Evolutionary conservation across 2,329 filamentous ascomycete genomes (phyloP).

Genomic region (Penicillium sp.): DNA sequence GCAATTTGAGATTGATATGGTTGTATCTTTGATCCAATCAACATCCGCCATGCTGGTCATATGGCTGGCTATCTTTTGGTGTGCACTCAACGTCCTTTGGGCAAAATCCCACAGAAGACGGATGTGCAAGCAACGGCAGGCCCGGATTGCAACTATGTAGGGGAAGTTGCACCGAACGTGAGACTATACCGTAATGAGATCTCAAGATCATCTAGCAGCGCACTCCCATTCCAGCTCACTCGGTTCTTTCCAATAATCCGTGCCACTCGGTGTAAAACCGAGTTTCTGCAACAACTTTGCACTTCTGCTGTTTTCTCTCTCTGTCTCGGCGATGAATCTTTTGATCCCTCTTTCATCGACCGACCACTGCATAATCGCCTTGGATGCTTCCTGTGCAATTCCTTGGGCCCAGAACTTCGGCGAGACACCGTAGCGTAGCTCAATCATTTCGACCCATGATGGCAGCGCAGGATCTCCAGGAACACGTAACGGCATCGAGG

Average conservation of each 20-base stretch:
- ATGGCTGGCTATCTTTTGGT: background rate
- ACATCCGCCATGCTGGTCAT: background rate
- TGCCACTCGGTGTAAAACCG: conserved; percentile 16
- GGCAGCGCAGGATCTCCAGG: conserved; percentile 9
- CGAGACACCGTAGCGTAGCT: conserved; percentile 21
- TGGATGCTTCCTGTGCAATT: conserved; percentile 17
- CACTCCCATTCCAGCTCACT: conserved; percentile 16
- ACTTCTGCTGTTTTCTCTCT: conserved; percentile 19
- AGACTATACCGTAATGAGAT: background rate
- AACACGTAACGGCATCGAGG: conserved; percentile 12
- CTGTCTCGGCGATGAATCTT: conserved; percentile 22
- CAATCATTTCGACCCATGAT: conserved; percentile 22
- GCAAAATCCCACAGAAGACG: background rate
- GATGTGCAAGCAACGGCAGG: background rate
- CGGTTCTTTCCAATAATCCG: conserved; percentile 20
- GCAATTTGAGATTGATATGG: background rate
- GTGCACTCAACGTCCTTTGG: background rate
- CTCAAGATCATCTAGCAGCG: background rate
- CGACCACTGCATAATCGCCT: conserved; percentile 20
- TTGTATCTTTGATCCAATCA: background rate
- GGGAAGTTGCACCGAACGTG: too few relatives aligned
- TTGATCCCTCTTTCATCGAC: conserved; percentile 15
- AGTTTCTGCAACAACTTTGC: conserved; percentile 18
- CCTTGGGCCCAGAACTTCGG: conserved; percentile 19
- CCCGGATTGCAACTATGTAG: background rate